Evolutionary conservation across 2,329 filamentous ascomycete genomes (phyloP).

Genomic region (Anthostomella pinea): DNA sequence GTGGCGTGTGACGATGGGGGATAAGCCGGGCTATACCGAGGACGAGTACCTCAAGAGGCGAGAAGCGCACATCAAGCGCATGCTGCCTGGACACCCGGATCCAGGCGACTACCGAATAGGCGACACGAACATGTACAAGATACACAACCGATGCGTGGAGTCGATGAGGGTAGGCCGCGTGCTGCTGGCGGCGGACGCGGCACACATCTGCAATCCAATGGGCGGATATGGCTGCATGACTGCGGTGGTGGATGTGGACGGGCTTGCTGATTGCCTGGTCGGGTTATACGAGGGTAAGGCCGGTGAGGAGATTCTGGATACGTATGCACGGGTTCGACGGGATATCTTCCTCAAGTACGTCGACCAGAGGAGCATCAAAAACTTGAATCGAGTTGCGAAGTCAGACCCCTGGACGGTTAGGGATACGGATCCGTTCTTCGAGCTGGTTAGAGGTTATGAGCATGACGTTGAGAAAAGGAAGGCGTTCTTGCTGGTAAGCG

Average conservation of each 20-base stretch:
- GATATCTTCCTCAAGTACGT: constrained; percentile 1
- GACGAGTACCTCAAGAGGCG: constrained; percentile 8
- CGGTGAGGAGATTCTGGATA: constrained; percentile 1
- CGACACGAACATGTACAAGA: constrained; percentile 8
- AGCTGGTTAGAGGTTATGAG: background rate
- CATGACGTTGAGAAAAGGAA: constrained; percentile 1
- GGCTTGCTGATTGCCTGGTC: constrained; percentile 8
- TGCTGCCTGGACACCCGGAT: constrained; percentile 9
- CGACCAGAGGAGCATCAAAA: constrained; percentile 1
- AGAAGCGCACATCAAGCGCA: constrained; percentile 1
- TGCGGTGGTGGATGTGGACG: constrained; percentile 8
- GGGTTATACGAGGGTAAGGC: constrained; percentile 3
- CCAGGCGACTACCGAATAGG: constrained; percentile 7
- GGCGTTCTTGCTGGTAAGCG: constrained; percentile 1
- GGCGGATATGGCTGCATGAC: constrained; percentile 9
- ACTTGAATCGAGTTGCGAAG: background rate
- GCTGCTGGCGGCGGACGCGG: constrained; percentile 10
- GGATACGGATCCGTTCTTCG: constrained; percentile 1
- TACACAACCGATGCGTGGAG: constrained; percentile 9
- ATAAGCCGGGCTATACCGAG: constrained; percentile 5
- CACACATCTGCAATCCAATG: constrained; percentile 11
- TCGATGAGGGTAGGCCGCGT: constrained; percentile 7
- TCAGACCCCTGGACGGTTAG: background rate
- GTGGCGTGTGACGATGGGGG: constrained; percentile 8
- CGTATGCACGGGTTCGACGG: background rate